These are phyloP conservation scores for Malassezia cuniculi DNA, from an alignment of 1,284 basidiomycete species.

Conservation along the genomic window DNA sequence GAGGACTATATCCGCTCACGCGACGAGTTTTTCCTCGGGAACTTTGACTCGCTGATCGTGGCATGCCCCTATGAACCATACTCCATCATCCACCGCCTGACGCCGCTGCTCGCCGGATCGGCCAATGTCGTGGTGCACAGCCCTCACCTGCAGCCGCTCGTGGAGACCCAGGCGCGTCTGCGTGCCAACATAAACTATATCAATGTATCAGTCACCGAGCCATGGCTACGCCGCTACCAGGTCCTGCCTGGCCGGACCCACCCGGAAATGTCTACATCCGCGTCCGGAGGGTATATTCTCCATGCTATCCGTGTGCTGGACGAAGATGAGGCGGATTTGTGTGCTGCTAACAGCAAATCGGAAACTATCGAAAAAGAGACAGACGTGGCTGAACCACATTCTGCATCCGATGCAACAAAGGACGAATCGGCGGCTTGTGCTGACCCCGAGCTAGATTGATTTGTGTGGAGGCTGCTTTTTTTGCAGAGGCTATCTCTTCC, in stretches of 20 bases:
- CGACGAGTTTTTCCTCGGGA: constrained; percentile 70
- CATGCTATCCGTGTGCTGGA: constrained; percentile 61
- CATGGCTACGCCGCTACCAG: constrained; percentile 82
- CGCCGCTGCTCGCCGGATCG: constrained; percentile 68
- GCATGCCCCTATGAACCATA: constrained; percentile 75
- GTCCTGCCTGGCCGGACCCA: constrained; percentile 89
- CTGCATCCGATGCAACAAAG: no score
- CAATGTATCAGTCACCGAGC: constrained; percentile 68
- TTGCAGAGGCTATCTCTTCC: no score
- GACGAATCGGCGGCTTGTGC: no score
- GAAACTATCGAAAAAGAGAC: no score
- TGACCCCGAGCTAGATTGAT: no score
- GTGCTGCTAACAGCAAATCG: no score
- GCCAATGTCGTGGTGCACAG: constrained; percentile 74
- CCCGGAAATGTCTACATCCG: constrained; percentile 82
- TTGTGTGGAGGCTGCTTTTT: no score
- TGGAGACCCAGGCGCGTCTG: constrained; percentile 63
- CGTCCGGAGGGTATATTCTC: constrained; percentile 75
- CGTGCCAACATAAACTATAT: constrained; percentile 59
- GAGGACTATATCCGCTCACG: constrained; percentile 48
- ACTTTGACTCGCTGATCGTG: constrained; percentile 54
- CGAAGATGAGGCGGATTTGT: no score
- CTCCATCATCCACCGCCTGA: constrained; percentile 63
- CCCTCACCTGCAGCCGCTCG: constrained; percentile 58
- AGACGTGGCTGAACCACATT: no score